Percentiles rank a stretch among this genome's conserved stretches.
Evolutionary conservation across 2,329 filamentous ascomycete genomes (phyloP).

Genomic region (Escovopsis sp.): DNA sequence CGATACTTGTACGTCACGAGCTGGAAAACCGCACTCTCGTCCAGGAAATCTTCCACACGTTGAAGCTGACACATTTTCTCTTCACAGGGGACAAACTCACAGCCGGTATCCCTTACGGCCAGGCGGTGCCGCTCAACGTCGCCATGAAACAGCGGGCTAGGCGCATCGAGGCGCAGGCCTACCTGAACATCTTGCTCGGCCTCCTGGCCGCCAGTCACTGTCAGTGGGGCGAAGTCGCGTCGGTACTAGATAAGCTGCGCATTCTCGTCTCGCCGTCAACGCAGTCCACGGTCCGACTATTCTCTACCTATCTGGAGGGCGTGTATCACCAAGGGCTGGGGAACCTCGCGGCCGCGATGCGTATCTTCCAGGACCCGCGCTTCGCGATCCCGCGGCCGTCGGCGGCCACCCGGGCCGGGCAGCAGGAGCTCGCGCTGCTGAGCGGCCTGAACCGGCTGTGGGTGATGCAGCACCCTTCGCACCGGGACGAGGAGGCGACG

Average conservation of each 20-base stretch:
- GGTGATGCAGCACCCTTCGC: conserved; percentile 50
- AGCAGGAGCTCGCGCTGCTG: conserved; percentile 50
- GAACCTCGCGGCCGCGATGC: conserved; percentile 50
- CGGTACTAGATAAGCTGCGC: conserved; percentile 39
- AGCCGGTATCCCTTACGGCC: conserved; percentile 20
- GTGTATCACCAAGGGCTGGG: conserved; percentile 65
- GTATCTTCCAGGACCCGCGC: conserved; percentile 45
- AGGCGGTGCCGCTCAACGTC: conserved; percentile 37
- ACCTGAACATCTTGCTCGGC: conserved; percentile 55
- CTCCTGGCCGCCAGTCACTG: conserved; percentile 55
- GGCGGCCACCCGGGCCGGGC: conserved; percentile 30
- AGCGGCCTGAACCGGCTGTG: conserved; percentile 53
- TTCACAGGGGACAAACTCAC: conserved; percentile 20
- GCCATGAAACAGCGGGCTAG: conserved; percentile 46
- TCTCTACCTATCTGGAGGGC: conserved; percentile 58
- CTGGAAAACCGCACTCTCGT: neutral
- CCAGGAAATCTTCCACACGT: neutral
- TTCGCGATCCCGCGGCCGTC: conserved; percentile 32
- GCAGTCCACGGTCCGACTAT: conserved; percentile 27
- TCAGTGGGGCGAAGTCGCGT: conserved; percentile 50
- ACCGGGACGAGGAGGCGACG: conserved; percentile 42
- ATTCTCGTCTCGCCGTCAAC: conserved; percentile 23
- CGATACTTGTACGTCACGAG: conserved; percentile 28
- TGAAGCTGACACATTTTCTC: conserved; percentile 8
- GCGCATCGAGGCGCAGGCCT: conserved; percentile 50